Percentiles rank a stretch among this genome's conserved stretches.
phyloP scores from a whole-genome alignment of 2,329 filamentous ascomycete genomes.

The Pseudogymnoascus sp. region DNA sequence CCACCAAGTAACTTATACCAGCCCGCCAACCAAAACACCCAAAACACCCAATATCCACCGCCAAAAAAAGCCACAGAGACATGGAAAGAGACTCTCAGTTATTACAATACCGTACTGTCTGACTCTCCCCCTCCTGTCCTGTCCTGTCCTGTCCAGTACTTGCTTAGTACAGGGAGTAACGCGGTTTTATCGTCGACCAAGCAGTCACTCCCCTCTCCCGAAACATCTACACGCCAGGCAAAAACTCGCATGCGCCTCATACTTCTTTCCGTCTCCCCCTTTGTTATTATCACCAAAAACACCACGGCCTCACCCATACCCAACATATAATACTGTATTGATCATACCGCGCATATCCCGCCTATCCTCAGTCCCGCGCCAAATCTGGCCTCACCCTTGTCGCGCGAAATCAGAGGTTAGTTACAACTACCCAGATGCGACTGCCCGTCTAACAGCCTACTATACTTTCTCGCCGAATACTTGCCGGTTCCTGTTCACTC shows the following conservation, averaged over 20 bases:
- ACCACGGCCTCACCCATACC: neutral
- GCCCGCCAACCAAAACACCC: neutral
- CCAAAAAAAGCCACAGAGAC: constrained; percentile 6
- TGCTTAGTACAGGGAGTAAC: neutral
- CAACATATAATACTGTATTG: neutral
- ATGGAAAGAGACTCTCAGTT: neutral
- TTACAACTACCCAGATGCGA: neutral
- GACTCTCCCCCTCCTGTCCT: neutral
- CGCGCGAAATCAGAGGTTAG: constrained; percentile 4
- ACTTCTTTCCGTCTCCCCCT: neutral
- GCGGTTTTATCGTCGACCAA: neutral
- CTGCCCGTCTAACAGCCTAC: neutral
- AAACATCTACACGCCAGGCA: constrained; percentile 8
- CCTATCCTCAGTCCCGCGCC: neutral
- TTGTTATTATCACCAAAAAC: constrained; percentile 7
- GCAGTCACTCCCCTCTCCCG: neutral
- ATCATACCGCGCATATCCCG: neutral
- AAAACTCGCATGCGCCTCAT: constrained; percentile 4
- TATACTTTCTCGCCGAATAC: neutral
- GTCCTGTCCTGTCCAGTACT: neutral
- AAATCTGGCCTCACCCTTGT: neutral
- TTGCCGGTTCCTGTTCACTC: neutral
- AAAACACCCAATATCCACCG: neutral
- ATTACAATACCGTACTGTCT: neutral
- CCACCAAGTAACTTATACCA: constrained; percentile 1